phyloP scores from a whole-genome alignment of 2,329 filamentous ascomycete genomes.

The Apiospora koreana region DNA sequence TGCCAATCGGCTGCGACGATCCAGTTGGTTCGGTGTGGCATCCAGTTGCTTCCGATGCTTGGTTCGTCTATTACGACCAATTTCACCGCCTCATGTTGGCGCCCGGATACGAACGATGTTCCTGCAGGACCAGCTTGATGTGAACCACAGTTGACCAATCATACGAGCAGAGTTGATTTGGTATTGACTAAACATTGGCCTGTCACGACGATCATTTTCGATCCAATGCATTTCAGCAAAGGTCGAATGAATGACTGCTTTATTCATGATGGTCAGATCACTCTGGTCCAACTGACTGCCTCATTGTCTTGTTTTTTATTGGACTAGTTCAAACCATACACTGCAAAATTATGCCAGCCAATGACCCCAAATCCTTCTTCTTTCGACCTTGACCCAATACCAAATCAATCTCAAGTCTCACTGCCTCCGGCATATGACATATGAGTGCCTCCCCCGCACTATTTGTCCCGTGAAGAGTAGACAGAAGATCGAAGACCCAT shows the following conservation, averaged over 20 bases:
- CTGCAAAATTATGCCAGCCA: background rate
- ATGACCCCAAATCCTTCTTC: too few species aligned
- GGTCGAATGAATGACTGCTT: background rate
- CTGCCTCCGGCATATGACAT: background rate
- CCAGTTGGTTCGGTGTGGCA: background rate
- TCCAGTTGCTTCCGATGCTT: background rate
- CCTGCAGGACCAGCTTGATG: too few species aligned
- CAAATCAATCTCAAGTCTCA: background rate
- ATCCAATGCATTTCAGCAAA: background rate
- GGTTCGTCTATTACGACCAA: background rate
- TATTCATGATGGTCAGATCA: background rate
- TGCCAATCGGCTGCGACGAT: background rate
- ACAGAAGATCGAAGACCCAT: background rate
- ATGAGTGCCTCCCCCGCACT: background rate
- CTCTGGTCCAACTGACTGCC: background rate
- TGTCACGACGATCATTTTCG: too few species aligned
- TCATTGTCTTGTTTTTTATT: background rate
- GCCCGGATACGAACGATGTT: background rate
- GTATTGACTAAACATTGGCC: accelerated
- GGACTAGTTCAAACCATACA: background rate
- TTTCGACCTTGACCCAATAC: background rate
- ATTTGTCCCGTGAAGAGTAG: background rate
- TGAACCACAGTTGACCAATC: too few species aligned
- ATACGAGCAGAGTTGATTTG: too few species aligned
- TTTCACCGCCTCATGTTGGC: background rate